Percentiles rank a stretch among this genome's conserved stretches.
Evolutionary conservation across 495 filamentous ascomycete species (phyloP).

Genomic region (Lepidopterella palustris): DNA sequence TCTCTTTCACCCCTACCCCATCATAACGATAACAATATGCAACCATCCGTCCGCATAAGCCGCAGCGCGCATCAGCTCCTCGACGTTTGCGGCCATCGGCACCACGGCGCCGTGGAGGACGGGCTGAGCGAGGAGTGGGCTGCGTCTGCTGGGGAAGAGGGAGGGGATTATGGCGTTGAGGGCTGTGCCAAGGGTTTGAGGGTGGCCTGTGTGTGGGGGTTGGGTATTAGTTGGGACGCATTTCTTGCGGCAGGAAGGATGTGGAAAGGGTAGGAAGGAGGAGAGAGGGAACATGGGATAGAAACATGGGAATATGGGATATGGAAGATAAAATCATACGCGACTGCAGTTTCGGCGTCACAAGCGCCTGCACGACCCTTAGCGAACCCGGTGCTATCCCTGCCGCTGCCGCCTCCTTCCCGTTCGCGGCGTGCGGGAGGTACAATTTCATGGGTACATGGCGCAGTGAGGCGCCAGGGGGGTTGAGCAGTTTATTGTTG

Average conservation of each 20-base stretch:
- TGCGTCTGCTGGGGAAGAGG: constrained; percentile 81
- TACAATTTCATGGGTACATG: constrained; percentile 85
- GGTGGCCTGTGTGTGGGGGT: constrained; percentile 52
- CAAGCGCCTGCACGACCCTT: constrained; percentile 38
- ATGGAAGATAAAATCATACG: constrained; percentile 13
- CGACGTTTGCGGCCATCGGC: constrained; percentile 74
- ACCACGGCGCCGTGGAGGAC: constrained; percentile 83
- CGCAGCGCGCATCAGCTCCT: constrained; percentile 73
- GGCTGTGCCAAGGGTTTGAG: constrained; percentile 74
- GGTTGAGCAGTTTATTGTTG: constrained; percentile 70
- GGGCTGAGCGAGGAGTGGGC: constrained; percentile 82
- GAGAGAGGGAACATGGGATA: background rate
- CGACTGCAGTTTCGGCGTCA: constrained; percentile 30
- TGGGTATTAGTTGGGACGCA: too few species aligned
- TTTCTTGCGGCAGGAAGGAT: too few species aligned
- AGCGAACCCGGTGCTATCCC: constrained; percentile 44
- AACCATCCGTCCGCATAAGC: constrained; percentile 92
- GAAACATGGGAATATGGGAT: background rate
- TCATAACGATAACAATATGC: constrained; percentile 78
- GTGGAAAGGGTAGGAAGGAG: too few species aligned
- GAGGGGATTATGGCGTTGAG: constrained; percentile 71
- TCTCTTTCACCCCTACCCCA: constrained; percentile 36
- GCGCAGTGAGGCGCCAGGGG: constrained; percentile 60
- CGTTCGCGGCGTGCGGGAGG: constrained; percentile 58
- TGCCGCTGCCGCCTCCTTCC: constrained; percentile 34